A percentile compares a stretch with the other conserved stretches of the same genome.
These are phyloP conservation scores for Coix lacrymajobi DNA, from an alignment of 176 grass and related monocot species.

Conservation along the genomic window DNA sequence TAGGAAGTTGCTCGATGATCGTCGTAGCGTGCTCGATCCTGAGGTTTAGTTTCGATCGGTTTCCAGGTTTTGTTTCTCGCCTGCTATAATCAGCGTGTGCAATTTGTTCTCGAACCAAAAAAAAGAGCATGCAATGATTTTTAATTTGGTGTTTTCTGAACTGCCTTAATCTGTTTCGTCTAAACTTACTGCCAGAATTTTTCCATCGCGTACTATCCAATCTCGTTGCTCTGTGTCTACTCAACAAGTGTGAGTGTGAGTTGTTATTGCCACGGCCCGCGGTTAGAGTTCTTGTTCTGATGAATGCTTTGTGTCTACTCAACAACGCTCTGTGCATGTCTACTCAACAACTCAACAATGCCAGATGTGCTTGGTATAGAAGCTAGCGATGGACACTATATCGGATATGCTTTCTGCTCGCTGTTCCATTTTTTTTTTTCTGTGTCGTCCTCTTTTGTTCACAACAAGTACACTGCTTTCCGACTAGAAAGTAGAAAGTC, in stretches of 20 bases:
- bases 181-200: not conserved
- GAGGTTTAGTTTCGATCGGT: not conserved
- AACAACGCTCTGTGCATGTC: too few species aligned
- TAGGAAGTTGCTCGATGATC: not conserved
- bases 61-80: not conserved
- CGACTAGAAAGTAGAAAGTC: not conserved
- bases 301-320: not conserved
- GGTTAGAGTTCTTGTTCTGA: not conserved
- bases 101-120: not conserved
- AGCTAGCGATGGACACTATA: not conserved
- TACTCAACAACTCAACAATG: too few species aligned
- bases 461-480: not conserved
- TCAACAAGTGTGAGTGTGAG: not conserved
- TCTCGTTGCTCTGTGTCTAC: not conserved
- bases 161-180: not conserved
- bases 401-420: not conserved
- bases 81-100: not conserved
- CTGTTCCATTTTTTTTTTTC: not conserved
- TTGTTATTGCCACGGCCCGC: not conserved
- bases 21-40: not conserved
- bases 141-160: not conserved
- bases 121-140: not conserved
- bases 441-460: not conserved
- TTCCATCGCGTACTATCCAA: not conserved
- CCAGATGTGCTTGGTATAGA: not conserved